These are phyloP conservation scores for Bruguiera gymnorhiza DNA, from an alignment of 345 rosid genomes.

Conservation along the genomic window DNA sequence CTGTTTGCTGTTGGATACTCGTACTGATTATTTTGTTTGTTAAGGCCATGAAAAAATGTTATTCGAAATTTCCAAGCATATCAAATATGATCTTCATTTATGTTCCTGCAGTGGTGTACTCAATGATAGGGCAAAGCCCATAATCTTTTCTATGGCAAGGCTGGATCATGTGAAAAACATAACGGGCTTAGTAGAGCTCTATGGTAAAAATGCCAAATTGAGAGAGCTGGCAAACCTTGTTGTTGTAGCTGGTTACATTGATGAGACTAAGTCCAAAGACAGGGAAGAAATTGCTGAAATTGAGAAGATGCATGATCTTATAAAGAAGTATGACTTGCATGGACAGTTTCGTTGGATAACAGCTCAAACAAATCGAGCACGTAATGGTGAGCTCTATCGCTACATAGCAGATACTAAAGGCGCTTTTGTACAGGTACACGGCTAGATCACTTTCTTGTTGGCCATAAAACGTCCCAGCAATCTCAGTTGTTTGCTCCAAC, in stretches of 20 bases:
- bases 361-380: conserved; percentile 90
- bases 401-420: conserved; percentile 85
- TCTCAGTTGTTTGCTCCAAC: neutral
- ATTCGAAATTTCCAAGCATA: too few species aligned
- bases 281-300: conserved; percentile 94
- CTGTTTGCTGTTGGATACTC: neutral
- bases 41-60: neutral
- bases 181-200: conserved; percentile 84
- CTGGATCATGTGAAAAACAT: conserved; percentile 91
- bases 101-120: conserved; percentile 57
- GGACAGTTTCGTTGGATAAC: conserved; percentile 93
- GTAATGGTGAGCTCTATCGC: conserved; percentile 93
- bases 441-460: neutral
- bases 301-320: conserved; percentile 78
- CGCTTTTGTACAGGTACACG: conserved; percentile 80
- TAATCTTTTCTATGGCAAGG: conserved; percentile 97
- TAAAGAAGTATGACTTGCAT: conserved; percentile 57
- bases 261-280: conserved; percentile 77
- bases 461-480: neutral
- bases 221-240: conserved; percentile 90
- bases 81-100: too few species aligned
- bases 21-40: neutral
- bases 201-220: conserved; percentile 58
- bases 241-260: conserved; percentile 77
- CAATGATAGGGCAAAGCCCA: conserved; percentile 73